Percentiles rank a stretch among this genome's conserved stretches.
These are phyloP conservation scores for Spathaspora sp. DNA, from an alignment of 1,139 yeast genomes.

Conservation along the genomic window DNA sequence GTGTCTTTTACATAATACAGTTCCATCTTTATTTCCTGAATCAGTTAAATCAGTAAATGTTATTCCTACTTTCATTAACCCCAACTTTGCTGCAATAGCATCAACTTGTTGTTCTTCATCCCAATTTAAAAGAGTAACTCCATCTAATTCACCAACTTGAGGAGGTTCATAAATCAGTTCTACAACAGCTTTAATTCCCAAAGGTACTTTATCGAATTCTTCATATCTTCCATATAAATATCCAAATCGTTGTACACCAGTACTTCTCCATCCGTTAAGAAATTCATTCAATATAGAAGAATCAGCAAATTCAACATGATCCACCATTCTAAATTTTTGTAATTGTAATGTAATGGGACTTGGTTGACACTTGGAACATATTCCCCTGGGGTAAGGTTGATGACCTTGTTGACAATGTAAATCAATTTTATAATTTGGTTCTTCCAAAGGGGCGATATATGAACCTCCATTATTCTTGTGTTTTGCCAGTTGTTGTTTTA, in stretches of 20 bases:
- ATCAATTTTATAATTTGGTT: constrained; percentile 66
- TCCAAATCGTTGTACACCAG: constrained; percentile 88
- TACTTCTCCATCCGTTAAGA: constrained; percentile 86
- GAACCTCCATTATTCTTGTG: constrained; percentile 59
- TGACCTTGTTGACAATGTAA: constrained; percentile 76
- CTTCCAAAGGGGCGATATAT: constrained; percentile 77
- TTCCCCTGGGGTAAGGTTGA: constrained; percentile 90
- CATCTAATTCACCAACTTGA: constrained; percentile 84
- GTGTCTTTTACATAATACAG: constrained; percentile 91
- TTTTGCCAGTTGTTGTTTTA: constrained; percentile 68
- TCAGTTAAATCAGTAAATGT: constrained; percentile 90
- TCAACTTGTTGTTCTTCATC: constrained; percentile 57
- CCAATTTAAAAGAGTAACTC: constrained; percentile 67
- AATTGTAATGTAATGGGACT: constrained; percentile 90
- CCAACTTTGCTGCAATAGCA: constrained; percentile 57
- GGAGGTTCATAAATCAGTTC: constrained; percentile 94
- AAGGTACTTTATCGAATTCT: constrained; percentile 76
- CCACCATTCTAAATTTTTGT: constrained; percentile 93
- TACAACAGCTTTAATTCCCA: constrained; percentile 91
- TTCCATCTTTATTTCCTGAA: constrained; percentile 81
- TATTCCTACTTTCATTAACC: constrained; percentile 73
- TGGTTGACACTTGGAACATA: constrained; percentile 97
- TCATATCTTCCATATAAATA: constrained; percentile 81
- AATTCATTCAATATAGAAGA: constrained; percentile 73
- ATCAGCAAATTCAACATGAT: constrained; percentile 88